Base-by-base conservation (phyloP, 164 flowering plant genomes). In the Tinospora cordifolia region DNA sequence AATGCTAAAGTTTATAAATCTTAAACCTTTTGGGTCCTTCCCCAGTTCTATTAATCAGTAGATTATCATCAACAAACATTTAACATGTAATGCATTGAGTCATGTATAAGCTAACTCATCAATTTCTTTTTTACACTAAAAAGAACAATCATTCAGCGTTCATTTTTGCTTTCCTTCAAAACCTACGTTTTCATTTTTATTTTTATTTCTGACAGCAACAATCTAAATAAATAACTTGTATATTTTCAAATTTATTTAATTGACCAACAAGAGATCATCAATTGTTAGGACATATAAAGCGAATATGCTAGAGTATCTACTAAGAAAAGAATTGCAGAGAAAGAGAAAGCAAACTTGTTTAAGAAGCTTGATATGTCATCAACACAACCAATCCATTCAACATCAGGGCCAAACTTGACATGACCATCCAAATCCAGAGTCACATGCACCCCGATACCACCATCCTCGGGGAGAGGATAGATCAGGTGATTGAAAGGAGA, bases 391-490 rank as follows among this genome's bases (percentile, higher is more conserved):
- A 93, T 85, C 98, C 98, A 93, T 76, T 93, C 97, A 66, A 93
- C 97, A 83, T 93, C 90, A 14, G 98, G 96, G 19, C 98, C 98
- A 81, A 93, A 93, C 78, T 82, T 91, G 66, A 89, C 83, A 64
- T 83, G 89, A 63, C 93, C 91, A 79, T 83, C 78, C 76, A 93
- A 79, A 80, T 93, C 95, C 75, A 93, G 70, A 8, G 96, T 91
- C 60, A 91, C 93, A 80, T 91, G 98, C 47, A 93, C 97, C 41
- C 98, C 98, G 65, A 90, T 73, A 27, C 98, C 98, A 72, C 98
- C 98, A 77, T 87, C 95, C 83, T 87, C 96, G 0, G 96, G 98
- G 54, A 93, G 76, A 41, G 98, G 98, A 79, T 93, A 93, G 70
- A 93, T 88, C 82, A 93, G 81, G 69, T 81, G 96, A 30, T 75